Base-by-base conservation (phyloP, 441 rosid genomes). In the Jatropha podagrica region DNA sequence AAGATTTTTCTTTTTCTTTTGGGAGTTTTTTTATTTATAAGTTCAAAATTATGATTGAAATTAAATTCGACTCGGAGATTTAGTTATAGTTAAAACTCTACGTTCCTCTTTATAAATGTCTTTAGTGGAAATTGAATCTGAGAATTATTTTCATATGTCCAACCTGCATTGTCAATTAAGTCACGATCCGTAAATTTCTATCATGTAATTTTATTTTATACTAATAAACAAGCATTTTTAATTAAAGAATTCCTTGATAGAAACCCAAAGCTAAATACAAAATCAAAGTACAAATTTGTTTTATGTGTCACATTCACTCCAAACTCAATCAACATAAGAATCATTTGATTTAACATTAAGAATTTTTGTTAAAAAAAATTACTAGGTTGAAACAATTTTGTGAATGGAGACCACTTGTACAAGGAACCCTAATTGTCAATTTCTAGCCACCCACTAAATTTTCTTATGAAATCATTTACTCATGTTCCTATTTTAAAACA, bases 361-460 rank as follows among this genome's bases (percentile, higher is more conserved):
- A 42, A 42, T 42, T 42, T 8, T 8, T 4, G 7, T 42, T 42
- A 26, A 61, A 1, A 58, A 20, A 15, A 23, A 11, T 2, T 59
- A 59, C 3, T 23, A 64, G 3, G 6, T 64, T 64, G 23, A 64
- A 15, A 17, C 23, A 38, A 3, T 41, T 32, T 1, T 15, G 13
- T 14, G 41, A 5, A 15, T 14, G 42, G 42, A 27, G 41, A 32
- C 3, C 65, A 61, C 42, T 7, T 27, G 2, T 18, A 40, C 48
- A 64, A 41, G 68, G 14, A 65, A 40, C 5, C 49, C 27, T 41
- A 41, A 42, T 65, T 65, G 51, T 65, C 49, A 65, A 65, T 65
- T 65, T 65, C 18, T 27, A 11, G 65, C 5, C 15, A 60, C 40
- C 65, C 38, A 60, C 40, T 60, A 26, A 26, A 60, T 11, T 60